Percentiles rank a stretch among this genome's conserved stretches.
Conservation (phyloP, 2,329 filamentous ascomycete genomes). For the Colletotrichum agaves region DNA sequence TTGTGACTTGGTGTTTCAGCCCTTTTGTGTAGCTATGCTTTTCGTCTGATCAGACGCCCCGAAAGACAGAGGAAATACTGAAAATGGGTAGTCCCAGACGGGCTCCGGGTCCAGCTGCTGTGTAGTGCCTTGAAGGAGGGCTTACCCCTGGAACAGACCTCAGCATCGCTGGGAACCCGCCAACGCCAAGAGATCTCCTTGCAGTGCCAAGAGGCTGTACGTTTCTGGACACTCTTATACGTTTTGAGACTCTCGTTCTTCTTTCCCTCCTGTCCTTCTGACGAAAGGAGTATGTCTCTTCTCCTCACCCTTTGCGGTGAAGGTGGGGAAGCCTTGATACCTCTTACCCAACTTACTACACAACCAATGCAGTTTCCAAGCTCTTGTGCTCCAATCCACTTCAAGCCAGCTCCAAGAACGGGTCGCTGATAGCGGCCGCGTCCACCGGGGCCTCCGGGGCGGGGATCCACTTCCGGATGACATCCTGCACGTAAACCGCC, state of each 20-base stretch:
- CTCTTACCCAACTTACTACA: not conserved
- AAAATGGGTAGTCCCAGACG: conserved; percentile 9
- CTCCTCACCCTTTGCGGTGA: not conserved
- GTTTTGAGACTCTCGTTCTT: not conserved
- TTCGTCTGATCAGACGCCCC: conserved; percentile 16
- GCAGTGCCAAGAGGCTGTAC: conserved; percentile 16
- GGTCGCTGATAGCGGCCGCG: not conserved
- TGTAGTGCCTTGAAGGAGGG: not conserved
- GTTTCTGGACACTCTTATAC: not conserved
- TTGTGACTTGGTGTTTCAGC: conserved; percentile 7
- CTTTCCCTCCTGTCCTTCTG: not conserved
- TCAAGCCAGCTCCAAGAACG: not conserved
- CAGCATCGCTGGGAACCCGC: not conserved
- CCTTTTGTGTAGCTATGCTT: not conserved
- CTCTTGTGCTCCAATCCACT: not conserved
- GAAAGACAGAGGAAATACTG: not conserved
- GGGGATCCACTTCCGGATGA: conserved; percentile 60
- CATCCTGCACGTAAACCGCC: conserved; percentile 61
- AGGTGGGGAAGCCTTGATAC: not conserved
- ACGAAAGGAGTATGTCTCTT: not conserved
- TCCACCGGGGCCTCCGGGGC: not conserved
- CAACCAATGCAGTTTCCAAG: no score
- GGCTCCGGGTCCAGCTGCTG: conserved; percentile 27
- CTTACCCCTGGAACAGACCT: conserved; percentile 7
- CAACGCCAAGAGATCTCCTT: conserved; percentile 11